phyloP scores from a whole-genome alignment of 1,284 basidiomycete genomes.

The Dichomitus squalens region DNA sequence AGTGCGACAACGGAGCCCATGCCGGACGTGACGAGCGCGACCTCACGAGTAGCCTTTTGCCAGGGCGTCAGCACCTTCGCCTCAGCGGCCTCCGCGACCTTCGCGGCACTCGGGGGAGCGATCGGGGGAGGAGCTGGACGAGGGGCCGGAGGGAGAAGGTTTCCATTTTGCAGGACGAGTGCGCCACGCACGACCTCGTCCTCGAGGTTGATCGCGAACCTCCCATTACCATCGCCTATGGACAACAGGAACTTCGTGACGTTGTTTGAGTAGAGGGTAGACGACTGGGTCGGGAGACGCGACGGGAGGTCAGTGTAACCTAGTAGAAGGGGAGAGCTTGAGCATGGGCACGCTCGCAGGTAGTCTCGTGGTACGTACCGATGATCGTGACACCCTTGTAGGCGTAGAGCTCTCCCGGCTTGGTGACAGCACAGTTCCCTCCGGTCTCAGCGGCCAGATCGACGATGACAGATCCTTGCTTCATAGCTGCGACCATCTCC shows the following conservation, averaged over 20 bases:
- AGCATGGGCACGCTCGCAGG: background rate
- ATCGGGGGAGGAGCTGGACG: constrained; percentile 64
- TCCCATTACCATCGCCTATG: constrained; percentile 54
- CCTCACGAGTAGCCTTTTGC: constrained; percentile 77
- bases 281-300: constrained; percentile 82
- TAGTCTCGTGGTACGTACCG: constrained; percentile 43
- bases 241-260: constrained; percentile 87
- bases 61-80: constrained; percentile 75
- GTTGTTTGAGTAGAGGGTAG: constrained; percentile 87
- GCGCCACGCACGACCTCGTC: constrained; percentile 86
- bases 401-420: constrained; percentile 69
- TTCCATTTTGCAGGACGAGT: constrained; percentile 71
- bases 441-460: constrained; percentile 85
- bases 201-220: constrained; percentile 67
- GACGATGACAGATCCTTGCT: constrained; percentile 84
- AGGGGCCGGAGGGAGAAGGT: constrained; percentile 65
- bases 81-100: constrained; percentile 53
- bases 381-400: constrained; percentile 79
- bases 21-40: constrained; percentile 69
- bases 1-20: constrained; percentile 74
- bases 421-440: constrained; percentile 81
- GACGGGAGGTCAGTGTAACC: constrained; percentile 84
- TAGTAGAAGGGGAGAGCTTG: constrained; percentile 34
- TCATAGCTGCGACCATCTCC: constrained; percentile 86
- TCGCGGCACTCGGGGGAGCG: constrained; percentile 49